Evolutionary conservation across 768 basidiomycete genomes (phyloP), one percentile per base, ranked within the genome.

Genomic region (Gymnopilus junonius): DNA sequence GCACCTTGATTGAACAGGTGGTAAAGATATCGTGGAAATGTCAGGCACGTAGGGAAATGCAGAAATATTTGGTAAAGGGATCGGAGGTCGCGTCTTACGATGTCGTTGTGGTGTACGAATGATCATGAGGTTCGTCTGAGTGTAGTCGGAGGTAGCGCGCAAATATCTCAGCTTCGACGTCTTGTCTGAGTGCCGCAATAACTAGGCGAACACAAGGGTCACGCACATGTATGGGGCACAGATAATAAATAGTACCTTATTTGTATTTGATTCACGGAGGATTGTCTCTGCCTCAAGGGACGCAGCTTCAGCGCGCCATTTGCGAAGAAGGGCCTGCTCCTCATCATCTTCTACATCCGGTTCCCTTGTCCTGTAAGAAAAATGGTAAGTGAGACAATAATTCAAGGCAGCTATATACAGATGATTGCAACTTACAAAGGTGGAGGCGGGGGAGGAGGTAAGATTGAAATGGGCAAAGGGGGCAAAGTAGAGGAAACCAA

Each of bases 341-440:
- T 76, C 71, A 51, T 70, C 77, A 64, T 88, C 87, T 67, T 87
- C 87, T 4, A 67, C 76, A 31, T 82, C 82, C 0, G 85, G 86
- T 58, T 79, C 83, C 42, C 75, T 77, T 23, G 78, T 79, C 65
- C 85, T 86, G 56, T n/a, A 11, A 21, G 11, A 32, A 56, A 5
- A 11, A 58, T 25, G 25, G 2, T 61, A 39, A 61, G 6, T 50
- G 29, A 50, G 21, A 12, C 21, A 4, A 25, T 25, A 17, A n/a
- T 14, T 8, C n/a, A 23, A 15, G n/a, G n/a, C n/a, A n/a, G n/a
- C n/a, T n/a, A n/a, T n/a, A 23, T 14, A 25, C 15, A 34, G 46
- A n/a, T 1, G 17, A 21, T 40, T 15, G 3, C 14, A n/a, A 71
- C 78, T 14, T 65, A 86, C 85, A 73, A 71, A 6, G 78, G 62